Evolutionary conservation across 139 green algal species (phyloP).

Genomic region (Mesotaenium endlicherianum): DNA sequence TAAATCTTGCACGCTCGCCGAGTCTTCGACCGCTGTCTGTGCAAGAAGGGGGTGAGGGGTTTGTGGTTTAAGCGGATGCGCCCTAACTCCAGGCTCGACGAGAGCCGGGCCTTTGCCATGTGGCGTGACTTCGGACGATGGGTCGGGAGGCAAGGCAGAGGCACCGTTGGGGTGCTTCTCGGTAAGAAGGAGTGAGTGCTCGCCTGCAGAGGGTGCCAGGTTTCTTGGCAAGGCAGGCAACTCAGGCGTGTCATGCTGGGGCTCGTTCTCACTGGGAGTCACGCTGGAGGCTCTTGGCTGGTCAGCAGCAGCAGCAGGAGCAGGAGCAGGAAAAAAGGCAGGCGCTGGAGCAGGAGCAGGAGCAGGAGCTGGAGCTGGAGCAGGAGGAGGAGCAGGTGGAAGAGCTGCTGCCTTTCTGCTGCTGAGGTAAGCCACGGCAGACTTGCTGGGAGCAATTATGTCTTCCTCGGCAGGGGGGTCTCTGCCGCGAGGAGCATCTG

Average conservation of each 20-base stretch:
- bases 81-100: too few species aligned
- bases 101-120: too few species aligned
- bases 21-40: too few species aligned
- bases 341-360: neutral
- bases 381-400: neutral
- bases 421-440: neutral
- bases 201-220: neutral
- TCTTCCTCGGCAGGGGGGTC: neutral
- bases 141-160: too few species aligned
- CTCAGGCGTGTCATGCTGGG: neutral
- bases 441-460: neutral
- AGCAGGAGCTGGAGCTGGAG: neutral
- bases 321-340: neutral
- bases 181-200: neutral
- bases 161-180: too few species aligned
- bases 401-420: neutral
- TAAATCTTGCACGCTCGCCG: too few species aligned
- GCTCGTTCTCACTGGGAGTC: neutral
- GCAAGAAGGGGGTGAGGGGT: too few species aligned
- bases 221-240: neutral
- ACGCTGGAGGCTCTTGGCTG: too few species aligned
- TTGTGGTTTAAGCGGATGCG: too few species aligned
- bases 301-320: neutral
- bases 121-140: too few species aligned
- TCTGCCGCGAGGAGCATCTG: neutral